phyloP scores from a whole-genome alignment of 129 eudicot genomes.

The Artemisia annua region DNA sequence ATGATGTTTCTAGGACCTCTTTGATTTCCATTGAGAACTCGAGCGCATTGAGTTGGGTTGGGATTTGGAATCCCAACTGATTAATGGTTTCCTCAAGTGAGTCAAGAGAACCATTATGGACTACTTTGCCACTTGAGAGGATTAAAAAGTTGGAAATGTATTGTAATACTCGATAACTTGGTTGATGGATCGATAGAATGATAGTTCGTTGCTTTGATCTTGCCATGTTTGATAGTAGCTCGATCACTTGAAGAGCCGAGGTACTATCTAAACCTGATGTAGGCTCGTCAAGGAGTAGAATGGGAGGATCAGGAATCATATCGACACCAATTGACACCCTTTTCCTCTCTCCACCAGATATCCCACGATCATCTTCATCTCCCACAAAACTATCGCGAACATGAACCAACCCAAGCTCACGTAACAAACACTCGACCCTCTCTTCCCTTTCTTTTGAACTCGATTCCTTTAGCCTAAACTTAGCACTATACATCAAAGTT shows the following conservation, averaged over 20 bases:
- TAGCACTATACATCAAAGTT: slow-evolving; percentile 80
- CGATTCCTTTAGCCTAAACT: slow-evolving; percentile 63
- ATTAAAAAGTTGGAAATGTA: slow-evolving; percentile 70
- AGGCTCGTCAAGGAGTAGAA: slow-evolving; percentile 89
- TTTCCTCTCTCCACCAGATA: slow-evolving; percentile 93
- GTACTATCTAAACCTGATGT: slow-evolving; percentile 93
- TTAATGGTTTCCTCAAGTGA: slow-evolving; percentile 66
- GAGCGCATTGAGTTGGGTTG: slow-evolving; percentile 66
- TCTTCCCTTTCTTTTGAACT: slow-evolving; percentile 45
- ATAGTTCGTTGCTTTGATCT: slow-evolving; percentile 64
- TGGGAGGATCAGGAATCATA: slow-evolving; percentile 83
- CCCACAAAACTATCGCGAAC: slow-evolving; percentile 83
- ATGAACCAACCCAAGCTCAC: slow-evolving; percentile 81
- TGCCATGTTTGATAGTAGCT: slow-evolving; percentile 77
- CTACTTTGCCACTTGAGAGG: slow-evolving; percentile 71
- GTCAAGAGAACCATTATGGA: slow-evolving; percentile 69
- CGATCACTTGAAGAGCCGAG: slow-evolving; percentile 91
- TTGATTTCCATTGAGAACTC: slow-evolving; percentile 94
- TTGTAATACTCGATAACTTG: slow-evolving; percentile 79
- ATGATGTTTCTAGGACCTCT: slow-evolving; percentile 49
- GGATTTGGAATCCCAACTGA: slow-evolving; percentile 59
- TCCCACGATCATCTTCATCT: slow-evolving; percentile 81
- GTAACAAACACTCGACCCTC: slow-evolving; percentile 64
- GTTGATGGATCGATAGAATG: slow-evolving; percentile 87
- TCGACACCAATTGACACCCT: slow-evolving; percentile 93